Evolutionary conservation across 495 filamentous ascomycete genomes (phyloP), one percentile per base, ranked within the genome.

Genomic region (Neurospora cerealis): DNA sequence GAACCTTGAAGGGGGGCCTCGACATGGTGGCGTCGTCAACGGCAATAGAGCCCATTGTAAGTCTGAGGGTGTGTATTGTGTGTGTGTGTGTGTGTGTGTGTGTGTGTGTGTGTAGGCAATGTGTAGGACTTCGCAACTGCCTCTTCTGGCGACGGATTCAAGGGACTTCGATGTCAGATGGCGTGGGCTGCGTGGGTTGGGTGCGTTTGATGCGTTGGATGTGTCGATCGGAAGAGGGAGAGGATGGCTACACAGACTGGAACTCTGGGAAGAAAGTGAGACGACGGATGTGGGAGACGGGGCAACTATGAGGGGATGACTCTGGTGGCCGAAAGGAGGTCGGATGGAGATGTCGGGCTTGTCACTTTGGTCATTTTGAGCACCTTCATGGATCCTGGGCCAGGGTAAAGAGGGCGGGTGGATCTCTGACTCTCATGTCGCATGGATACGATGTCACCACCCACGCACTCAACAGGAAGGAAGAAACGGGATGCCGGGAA

Each of bases 1-100:
- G 79, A 9, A 89, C 80, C 38, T 74, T 81, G 78, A 82, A 82
- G 69, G 78, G 80, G 60, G 73, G 71, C 21, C 7, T 62, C 19
- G 24, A 36, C 24, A 44, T 54, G 21, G 72, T 38, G 69, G 75
- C 34, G 39, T 9, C 60, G 32, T 48, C 69, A 36, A 15, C 6
- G 70, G 44, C 10, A 72, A 41, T 42, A 24, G 62, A 75, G 44
- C 75, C 74, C 75, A 78, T 80, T 34, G 21, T 77, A 11, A 17
- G 7, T 41, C 8, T 66, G 70, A 21, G 38, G 39, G 38, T 17
- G n/a, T 28, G 39, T 54, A 11, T 54, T 6, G 21, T 21, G 44
- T 24, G n/a, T 44, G 40, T 40, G 39, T 19, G 41, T 21, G 42
- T n/a, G n/a, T 19, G 41, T 21, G 42, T n/a, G n/a, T 6, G 21